Percentiles rank a stretch among this genome's conserved stretches.
Evolutionary conservation across 768 basidiomycete genomes (phyloP).

Genomic region (Saitozyma podzolica): DNA sequence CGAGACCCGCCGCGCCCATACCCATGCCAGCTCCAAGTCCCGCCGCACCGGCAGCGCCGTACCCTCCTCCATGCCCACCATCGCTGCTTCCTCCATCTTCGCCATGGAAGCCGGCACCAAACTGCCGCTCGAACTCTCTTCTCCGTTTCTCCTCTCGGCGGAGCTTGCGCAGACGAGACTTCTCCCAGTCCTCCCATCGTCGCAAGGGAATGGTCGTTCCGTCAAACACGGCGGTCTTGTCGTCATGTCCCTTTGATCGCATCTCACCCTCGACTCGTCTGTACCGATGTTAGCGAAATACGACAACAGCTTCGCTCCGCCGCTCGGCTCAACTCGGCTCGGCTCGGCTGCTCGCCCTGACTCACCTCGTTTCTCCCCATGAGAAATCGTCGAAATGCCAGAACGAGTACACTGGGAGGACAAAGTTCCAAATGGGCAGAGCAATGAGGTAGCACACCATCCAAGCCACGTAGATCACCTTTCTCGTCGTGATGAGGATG

Average conservation of each 20-base stretch:
- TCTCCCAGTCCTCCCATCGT: conserved; percentile 99
- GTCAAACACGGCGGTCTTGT: conserved; percentile 58
- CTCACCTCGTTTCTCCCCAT: conserved; percentile 96
- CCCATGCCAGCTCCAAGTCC: conserved; percentile 10
- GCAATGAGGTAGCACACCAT: conserved; percentile 93
- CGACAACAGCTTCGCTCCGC: background rate
- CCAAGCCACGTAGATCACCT: conserved; percentile 95
- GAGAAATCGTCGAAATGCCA: conserved; percentile 99
- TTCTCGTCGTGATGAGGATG: conserved; percentile 89
- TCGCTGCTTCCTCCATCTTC: conserved; percentile 12
- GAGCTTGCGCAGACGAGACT: conserved; percentile 85
- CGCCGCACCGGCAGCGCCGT: conserved; percentile 4
- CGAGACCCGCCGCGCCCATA: background rate
- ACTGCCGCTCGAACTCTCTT: conserved; percentile 72
- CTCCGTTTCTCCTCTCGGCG: conserved; percentile 69
- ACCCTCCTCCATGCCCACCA: conserved; percentile 13
- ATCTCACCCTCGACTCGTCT: conserved; percentile 94
- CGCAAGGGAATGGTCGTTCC: conserved; percentile 77
- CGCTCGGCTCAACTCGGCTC: background rate
- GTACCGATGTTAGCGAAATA: conserved; percentile 11
- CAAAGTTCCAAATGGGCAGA: conserved; percentile 93
- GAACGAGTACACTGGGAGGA: conserved; percentile 91
- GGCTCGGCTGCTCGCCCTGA: conserved; percentile 19
- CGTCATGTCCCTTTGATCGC: conserved; percentile 73
- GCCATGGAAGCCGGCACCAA: conserved; percentile 46